phyloP scores from a whole-genome alignment of 164 flowering plant genomes.

The Santalum album region DNA sequence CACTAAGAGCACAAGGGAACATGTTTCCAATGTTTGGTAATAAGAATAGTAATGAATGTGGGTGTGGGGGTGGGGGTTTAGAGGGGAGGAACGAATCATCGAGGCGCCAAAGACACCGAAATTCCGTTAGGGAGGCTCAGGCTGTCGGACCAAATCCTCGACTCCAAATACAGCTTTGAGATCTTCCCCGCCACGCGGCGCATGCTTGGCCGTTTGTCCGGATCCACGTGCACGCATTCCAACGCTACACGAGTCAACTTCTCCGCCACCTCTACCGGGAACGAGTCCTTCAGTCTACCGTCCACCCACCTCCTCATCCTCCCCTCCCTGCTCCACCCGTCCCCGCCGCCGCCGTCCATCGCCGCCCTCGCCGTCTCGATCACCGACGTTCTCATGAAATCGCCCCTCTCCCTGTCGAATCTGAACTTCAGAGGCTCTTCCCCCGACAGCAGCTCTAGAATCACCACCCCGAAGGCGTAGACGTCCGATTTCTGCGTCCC shows the following conservation, averaged over 20 bases:
- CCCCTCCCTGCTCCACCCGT: slow-evolving; percentile 17
- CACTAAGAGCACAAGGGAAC: too few species aligned
- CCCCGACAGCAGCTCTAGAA: slow-evolving; percentile 64
- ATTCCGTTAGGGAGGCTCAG: slow-evolving; percentile 19
- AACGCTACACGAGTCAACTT: slow-evolving; percentile 48
- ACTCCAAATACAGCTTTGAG: slow-evolving; percentile 47
- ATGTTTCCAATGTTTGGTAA: too few species aligned
- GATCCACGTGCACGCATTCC: slow-evolving; percentile 61
- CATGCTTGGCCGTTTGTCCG: slow-evolving; percentile 58
- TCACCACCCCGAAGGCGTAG: slow-evolving; percentile 70
- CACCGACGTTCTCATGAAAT: slow-evolving; percentile 1
- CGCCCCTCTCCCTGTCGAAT: slow-evolving; percentile 42
- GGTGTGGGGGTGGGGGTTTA: too few species aligned
- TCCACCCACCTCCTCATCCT: slow-evolving; percentile 69
- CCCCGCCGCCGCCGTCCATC: slow-evolving; percentile 3
- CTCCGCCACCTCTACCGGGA: slow-evolving; percentile 59
- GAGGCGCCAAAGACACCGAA: slow-evolving; percentile 46
- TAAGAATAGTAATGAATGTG: too few species aligned
- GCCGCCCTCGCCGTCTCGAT: slow-evolving; percentile 14
- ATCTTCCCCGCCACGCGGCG: slow-evolving; percentile 58
- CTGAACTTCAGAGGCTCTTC: slow-evolving; percentile 54
- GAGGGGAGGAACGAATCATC: too few species aligned
- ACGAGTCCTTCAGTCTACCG: slow-evolving; percentile 54
- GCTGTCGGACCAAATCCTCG: slow-evolving; percentile 41
- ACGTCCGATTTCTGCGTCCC: slow-evolving; percentile 64